Conservation (phyloP, 2,329 filamentous ascomycete species). For the Alternaria sp. region DNA sequence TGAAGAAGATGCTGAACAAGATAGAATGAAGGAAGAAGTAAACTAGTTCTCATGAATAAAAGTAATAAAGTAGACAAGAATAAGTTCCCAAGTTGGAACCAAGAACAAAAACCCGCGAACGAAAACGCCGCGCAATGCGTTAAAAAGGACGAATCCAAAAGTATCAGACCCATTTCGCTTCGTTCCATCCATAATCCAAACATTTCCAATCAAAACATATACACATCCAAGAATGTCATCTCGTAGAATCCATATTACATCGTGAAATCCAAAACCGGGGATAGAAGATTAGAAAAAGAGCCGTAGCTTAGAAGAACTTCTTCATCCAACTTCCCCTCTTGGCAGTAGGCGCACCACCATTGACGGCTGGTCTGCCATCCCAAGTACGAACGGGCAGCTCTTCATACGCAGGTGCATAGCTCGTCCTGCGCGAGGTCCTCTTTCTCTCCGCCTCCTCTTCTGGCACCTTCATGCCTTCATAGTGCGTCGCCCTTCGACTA, state of each 20-base stretch:
- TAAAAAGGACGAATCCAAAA: background rate
- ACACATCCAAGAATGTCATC: slow-evolving; percentile 1
- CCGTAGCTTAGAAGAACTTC: slow-evolving; percentile 50
- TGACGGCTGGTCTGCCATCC: slow-evolving; percentile 52
- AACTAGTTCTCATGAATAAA: slow-evolving; percentile 4
- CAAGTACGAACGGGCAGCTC: slow-evolving; percentile 48
- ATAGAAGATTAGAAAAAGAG: background rate
- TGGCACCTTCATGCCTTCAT: slow-evolving; percentile 30
- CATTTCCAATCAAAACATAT: background rate
- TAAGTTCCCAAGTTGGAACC: background rate
- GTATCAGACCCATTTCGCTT: background rate
- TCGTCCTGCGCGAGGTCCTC: slow-evolving; percentile 40
- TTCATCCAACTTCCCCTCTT: slow-evolving; percentile 58
- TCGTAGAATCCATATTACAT: background rate
- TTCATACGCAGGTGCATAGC: slow-evolving; percentile 43
- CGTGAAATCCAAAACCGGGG: background rate
- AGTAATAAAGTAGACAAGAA: background rate
- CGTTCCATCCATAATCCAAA: background rate
- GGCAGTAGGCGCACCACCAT: slow-evolving; percentile 32
- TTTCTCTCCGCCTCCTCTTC: slow-evolving; percentile 35
- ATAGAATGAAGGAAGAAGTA: slow-evolving; percentile 1
- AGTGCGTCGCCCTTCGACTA: slow-evolving; percentile 37
- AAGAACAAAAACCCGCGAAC: background rate
- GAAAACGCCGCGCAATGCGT: slow-evolving; percentile 4
- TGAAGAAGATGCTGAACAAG: background rate